Base-by-base conservation (phyloP, 2,329 filamentous ascomycete genomes). In the Alternaria atra region DNA sequence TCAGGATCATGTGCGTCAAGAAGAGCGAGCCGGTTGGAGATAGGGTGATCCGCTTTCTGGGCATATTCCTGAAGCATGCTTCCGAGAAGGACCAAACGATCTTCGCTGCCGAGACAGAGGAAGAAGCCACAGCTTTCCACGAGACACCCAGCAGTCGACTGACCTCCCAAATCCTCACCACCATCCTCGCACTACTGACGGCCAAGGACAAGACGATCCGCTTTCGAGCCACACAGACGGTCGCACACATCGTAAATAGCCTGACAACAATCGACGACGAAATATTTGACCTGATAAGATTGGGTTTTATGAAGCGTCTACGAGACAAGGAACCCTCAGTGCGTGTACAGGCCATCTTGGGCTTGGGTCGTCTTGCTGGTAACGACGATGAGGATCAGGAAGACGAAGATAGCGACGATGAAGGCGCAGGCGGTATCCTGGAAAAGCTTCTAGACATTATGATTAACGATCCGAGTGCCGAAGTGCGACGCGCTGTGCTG, bases 311-410 rank as follows among this genome's bases (percentile, higher is more conserved):
- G 44, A 96, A 91, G 80, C 87, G 95, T 34, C 90, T 98, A 52
- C 89, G 93, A 67, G 95, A 99, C 80, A 98, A 97, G 80, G 95
- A 99, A 77, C 87, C 93, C 6, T 91, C 94, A 76, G 93, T 99
- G 8, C 89, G 95, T 61, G 90, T 95, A 6, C 95, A 99, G 77
- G 95, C 95, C 6, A 93, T 97, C 1, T 84, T 97, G 64, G 94
- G 94, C 5, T 84, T 99, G n/a, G 92, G 92, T 6, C 87, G 93
- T 32, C 84, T 98, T 52, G 92, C 93, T 15, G 85, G 84, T 5
- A 87, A 90, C 5, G 91, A 88, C 10, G 88, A 88, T 68, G 79
- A 84, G 13, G 75, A 80, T 6, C 72, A 80, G 9, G 87, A 90
- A 10, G 90, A 93, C 46, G 87, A 89, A 25, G 90, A 93, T 56